Percentiles rank a stretch among this genome's conserved stretches.
phyloP scores from a whole-genome alignment of 31 red algal species.

The Odonthalia washingtoniensis region DNA sequence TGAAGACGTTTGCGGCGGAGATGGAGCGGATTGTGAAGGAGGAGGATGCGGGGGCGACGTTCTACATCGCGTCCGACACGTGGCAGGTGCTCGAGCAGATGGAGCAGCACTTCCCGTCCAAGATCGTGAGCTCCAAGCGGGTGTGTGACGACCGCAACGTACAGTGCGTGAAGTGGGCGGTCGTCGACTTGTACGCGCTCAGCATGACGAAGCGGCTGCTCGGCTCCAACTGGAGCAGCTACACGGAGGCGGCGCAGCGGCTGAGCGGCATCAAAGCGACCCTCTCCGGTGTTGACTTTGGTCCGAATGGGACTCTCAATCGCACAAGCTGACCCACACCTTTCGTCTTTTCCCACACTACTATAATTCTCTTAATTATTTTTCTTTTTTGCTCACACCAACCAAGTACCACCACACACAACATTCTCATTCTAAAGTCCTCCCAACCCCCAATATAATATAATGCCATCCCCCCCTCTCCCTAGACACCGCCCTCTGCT shows the following conservation, averaged over 20 bases:
- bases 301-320: neutral
- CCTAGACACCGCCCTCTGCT: too few relatives aligned
- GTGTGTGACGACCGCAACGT: slow-evolving; percentile 74
- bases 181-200: slow-evolving; percentile 77
- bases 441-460: neutral
- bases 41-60: slow-evolving; percentile 56
- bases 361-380: too few relatives aligned
- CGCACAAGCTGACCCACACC: too few relatives aligned
- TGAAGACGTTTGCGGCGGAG: slow-evolving; percentile 69
- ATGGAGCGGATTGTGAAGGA: slow-evolving; percentile 63
- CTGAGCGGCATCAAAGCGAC: slow-evolving; percentile 65
- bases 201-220: slow-evolving; percentile 59
- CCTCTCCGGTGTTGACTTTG: slow-evolving; percentile 80
- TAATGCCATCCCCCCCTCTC: too few relatives aligned
- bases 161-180: slow-evolving; percentile 75
- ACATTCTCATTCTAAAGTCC: neutral
- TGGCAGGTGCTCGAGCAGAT: slow-evolving; percentile 64
- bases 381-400: neutral
- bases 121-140: slow-evolving; percentile 62
- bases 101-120: slow-evolving; percentile 68
- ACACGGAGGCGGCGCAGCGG: slow-evolving; percentile 82
- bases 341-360: too few relatives aligned
- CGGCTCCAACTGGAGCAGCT: slow-evolving; percentile 83
- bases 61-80: slow-evolving; percentile 86
- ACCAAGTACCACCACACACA: neutral